Conservation (phyloP, 2,329 filamentous ascomycete genomes). For the Ciborinia camelliae region DNA sequence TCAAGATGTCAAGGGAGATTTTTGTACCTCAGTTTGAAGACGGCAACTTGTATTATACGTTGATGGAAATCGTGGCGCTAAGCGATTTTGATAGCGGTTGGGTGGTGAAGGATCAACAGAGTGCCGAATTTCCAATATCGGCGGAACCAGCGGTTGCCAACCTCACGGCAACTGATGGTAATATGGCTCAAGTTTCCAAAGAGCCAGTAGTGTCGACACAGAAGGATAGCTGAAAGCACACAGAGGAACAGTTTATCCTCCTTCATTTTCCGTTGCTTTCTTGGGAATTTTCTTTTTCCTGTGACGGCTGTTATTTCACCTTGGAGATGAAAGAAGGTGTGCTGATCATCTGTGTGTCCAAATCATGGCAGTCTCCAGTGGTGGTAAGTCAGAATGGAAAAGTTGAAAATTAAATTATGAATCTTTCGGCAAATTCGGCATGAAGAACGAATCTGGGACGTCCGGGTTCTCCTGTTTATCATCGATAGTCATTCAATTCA, state of each 20-base stretch:
- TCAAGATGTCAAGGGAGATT: constrained; percentile 42
- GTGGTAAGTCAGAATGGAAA: background rate
- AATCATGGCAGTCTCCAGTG: background rate
- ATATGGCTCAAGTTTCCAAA: constrained; percentile 4
- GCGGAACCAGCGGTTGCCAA: constrained; percentile 27
- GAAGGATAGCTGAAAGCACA: background rate
- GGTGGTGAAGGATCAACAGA: constrained; percentile 31
- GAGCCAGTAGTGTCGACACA: background rate
- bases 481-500: background rate
- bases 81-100: constrained; percentile 35
- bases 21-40: constrained; percentile 46
- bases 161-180: constrained; percentile 24
- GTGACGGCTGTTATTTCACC: background rate
- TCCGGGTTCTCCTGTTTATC: background rate
- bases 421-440: background rate
- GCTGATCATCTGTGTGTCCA: background rate
- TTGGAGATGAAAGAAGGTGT: background rate
- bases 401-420: background rate
- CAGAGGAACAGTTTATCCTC: too few species aligned
- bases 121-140: constrained; percentile 26
- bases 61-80: constrained; percentile 45
- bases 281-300: background rate
- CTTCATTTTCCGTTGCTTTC: background rate
- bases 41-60: constrained; percentile 47
- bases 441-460: background rate